phyloP scores from a whole-genome alignment of 768 basidiomycete genomes.

The Suillus plorans region DNA sequence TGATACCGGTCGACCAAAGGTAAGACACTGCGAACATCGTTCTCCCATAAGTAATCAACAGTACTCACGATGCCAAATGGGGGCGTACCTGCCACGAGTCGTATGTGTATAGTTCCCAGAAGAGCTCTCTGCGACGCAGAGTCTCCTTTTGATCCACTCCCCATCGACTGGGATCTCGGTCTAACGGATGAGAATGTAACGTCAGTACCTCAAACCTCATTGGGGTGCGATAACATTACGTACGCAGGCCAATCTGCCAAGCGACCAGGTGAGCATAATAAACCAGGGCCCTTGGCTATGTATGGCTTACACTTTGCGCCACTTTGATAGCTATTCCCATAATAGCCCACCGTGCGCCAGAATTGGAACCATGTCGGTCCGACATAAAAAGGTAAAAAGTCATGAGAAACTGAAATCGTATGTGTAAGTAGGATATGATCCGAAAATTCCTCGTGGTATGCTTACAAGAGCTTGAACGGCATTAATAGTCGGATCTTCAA shows the following conservation, averaged over 20 bases:
- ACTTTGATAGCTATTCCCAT: slow-evolving; percentile 72
- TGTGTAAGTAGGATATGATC: slow-evolving; percentile 28
- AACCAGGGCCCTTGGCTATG: slow-evolving; percentile 7
- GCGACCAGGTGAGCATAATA: slow-evolving; percentile 2
- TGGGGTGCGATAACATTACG: slow-evolving; percentile 25
- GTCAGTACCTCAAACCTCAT: slow-evolving; percentile 7
- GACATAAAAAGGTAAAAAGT: slow-evolving; percentile 67
- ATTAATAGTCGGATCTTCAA: slow-evolving; percentile 66
- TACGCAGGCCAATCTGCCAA: slow-evolving; percentile 67
- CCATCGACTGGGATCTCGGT: slow-evolving; percentile 71
- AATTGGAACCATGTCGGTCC: slow-evolving; percentile 65
- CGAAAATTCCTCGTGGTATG: slow-evolving; percentile 38
- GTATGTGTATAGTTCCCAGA: slow-evolving; percentile 57
- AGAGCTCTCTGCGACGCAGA: slow-evolving; percentile 60
- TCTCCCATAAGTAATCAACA: slow-evolving; percentile 22
- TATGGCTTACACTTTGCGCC: slow-evolving; percentile 61
- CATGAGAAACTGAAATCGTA: slow-evolving; percentile 58
- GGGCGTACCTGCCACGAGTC: slow-evolving; percentile 33
- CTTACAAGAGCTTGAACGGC: slow-evolving; percentile 68
- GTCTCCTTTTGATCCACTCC: slow-evolving; percentile 57
- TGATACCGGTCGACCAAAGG: slow-evolving; percentile 69
- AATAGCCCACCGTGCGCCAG: slow-evolving; percentile 64
- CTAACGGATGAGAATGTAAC: slow-evolving; percentile 31
- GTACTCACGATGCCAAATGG: not conserved
- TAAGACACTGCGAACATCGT: slow-evolving; percentile 52